phyloP scores from a whole-genome alignment of 208 protist genomes.

The Vickermania ingenoplastis region DNA sequence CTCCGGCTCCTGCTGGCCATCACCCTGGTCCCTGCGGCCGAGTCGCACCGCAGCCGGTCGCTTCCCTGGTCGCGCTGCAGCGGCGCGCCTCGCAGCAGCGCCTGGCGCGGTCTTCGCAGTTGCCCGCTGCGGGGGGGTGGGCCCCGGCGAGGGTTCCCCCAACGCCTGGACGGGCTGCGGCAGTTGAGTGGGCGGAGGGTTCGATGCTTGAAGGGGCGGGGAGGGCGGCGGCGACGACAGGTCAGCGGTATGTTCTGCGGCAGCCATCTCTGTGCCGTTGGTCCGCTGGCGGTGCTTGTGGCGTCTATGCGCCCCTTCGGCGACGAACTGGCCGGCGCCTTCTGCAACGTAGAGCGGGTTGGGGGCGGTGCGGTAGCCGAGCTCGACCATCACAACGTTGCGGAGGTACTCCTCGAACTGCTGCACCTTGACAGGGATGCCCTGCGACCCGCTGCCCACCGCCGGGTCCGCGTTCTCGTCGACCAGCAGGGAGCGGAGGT shows the following conservation, averaged over 20 bases:
- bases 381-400: slow-evolving; percentile 54
- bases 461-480: not conserved
- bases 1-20: not conserved
- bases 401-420: slow-evolving; percentile 64
- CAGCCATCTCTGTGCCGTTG: too few relatives aligned
- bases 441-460: slow-evolving; percentile 4
- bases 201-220: too few relatives aligned
- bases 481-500: slow-evolving; percentile 28
- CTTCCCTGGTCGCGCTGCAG: not conserved
- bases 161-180: too few relatives aligned
- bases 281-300: too few relatives aligned
- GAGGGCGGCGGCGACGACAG: too few relatives aligned
- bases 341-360: slow-evolving; percentile 19
- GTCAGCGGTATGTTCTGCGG: too few relatives aligned
- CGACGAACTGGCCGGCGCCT: not conserved
- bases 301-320: not conserved
- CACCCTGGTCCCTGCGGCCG: too few relatives aligned
- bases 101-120: too few relatives aligned
- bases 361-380: slow-evolving; percentile 37
- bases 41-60: not conserved
- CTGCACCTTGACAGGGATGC: slow-evolving; percentile 33
- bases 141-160: too few relatives aligned
- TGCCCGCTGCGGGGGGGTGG: too few relatives aligned
- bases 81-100: not conserved
- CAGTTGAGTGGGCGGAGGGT: too few relatives aligned